Evolutionary conservation across 2,329 filamentous ascomycete species (phyloP), one percentile per base, ranked within the genome.

Genomic region (Penicillium sp.): DNA sequence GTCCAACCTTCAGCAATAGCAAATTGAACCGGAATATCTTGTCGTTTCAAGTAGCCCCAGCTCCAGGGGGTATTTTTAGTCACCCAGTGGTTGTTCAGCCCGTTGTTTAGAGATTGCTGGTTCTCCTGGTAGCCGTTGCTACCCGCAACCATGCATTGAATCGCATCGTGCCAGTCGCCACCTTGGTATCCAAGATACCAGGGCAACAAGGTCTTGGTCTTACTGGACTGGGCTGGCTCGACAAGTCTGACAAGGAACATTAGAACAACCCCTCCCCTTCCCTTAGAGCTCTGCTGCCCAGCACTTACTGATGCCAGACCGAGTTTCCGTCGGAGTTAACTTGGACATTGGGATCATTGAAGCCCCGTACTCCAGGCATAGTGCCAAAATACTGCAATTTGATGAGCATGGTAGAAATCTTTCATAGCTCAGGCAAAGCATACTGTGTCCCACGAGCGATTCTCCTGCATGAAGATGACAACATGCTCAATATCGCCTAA

Each of bases 391-490:
- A 82, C 71, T 82, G 71, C 43, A 72, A 71, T 37, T 43, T 7
- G 30, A 49, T 59, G 17, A 53, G 40, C 33, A 28, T 8, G 16
- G 19, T 16, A 1, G 17, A 26, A 41, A 16, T n/a, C 2, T 4
- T 36, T 12, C 30, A 11, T 52, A n/a, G 25, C 11, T 4, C 17
- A 26, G 6, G 22, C 11, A 30, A 48, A 14, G 41, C 67, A 41
- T 69, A 73, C 73, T 35, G 64, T 69, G 45, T 75, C 72, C 63
- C 71, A 75, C 31, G 73, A 70, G 40, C 77, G 66, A 53, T 78
- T 79, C 58, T 79, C 79, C 63, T 83, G 81, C 81, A 84, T 84
- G 68, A 83, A 83, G 11, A 83, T 76, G 11, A 83, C 76, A 28
- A 83, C 80, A 79, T 84, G 81, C 25, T 83, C 75, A 55, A 84